phyloP scores from a whole-genome alignment of 257 asterid genomes.

The Penstemon eatonii region DNA sequence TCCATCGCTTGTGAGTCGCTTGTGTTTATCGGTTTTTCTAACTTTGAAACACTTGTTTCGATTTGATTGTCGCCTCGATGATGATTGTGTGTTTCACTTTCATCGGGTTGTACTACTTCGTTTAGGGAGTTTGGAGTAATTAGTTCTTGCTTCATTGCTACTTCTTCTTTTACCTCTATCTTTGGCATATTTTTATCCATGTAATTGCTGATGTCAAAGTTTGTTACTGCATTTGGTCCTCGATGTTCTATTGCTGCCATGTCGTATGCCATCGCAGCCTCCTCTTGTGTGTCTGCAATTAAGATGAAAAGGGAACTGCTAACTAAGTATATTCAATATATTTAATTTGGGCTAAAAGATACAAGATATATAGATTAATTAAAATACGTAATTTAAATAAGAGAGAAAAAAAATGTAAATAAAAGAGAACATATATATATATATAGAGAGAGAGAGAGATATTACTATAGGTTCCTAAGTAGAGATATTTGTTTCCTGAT shows the following conservation, averaged over 20 bases:
- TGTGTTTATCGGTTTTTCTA: neutral
- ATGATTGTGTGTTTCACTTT: slow-evolving; percentile 28
- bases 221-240: slow-evolving; percentile 81
- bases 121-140: neutral
- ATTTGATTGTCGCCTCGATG: slow-evolving; percentile 31
- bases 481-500: slow-evolving; percentile 82
- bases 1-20: slow-evolving; percentile 23
- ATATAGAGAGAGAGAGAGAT: neutral
- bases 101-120: slow-evolving; percentile 22
- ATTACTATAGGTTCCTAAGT: slow-evolving; percentile 63
- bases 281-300: slow-evolving; percentile 72
- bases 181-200: slow-evolving; percentile 36
- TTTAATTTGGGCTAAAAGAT: neutral
- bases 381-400: too few relatives aligned
- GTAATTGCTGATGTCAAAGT: slow-evolving; percentile 75
- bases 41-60: slow-evolving; percentile 28
- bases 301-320: neutral
- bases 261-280: slow-evolving; percentile 89
- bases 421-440: neutral
- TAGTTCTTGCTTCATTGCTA: slow-evolving; percentile 9
- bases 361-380: neutral
- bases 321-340: neutral
- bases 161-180: slow-evolving; percentile 25
- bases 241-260: slow-evolving; percentile 78
- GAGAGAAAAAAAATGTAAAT: too few relatives aligned